Conservation (phyloP, 2,329 filamentous ascomycete species). For the Lasiodiplodia gonubiensis region DNA sequence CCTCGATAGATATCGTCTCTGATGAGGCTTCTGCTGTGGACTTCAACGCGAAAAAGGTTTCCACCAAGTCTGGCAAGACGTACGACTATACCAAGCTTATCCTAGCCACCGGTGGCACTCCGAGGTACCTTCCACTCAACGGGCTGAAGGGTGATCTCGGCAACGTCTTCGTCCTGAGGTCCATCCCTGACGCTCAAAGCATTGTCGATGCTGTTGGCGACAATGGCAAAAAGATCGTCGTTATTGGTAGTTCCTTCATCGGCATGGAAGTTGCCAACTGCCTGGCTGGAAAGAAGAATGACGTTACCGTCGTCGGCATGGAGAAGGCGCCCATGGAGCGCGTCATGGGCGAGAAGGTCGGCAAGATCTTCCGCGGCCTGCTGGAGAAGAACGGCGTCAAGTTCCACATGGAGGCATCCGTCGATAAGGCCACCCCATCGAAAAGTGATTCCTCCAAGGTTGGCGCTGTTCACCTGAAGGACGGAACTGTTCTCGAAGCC, state of each 20-base stretch:
- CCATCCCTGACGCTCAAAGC: slow-evolving; percentile 74
- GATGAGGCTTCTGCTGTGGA: slow-evolving; percentile 75
- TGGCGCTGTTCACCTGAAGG: slow-evolving; percentile 80
- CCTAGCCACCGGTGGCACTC: slow-evolving; percentile 83
- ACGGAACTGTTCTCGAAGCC: slow-evolving; percentile 81
- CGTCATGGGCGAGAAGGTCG: slow-evolving; percentile 82
- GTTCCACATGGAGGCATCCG: slow-evolving; percentile 80
- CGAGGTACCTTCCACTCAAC: slow-evolving; percentile 75
- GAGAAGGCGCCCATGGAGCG: slow-evolving; percentile 83
- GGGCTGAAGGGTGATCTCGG: slow-evolving; percentile 81
- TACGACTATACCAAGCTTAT: slow-evolving; percentile 85
- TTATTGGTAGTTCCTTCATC: slow-evolving; percentile 94
- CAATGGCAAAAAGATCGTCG: slow-evolving; percentile 87
- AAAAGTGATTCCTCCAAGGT: slow-evolving; percentile 71
- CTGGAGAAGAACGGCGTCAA: slow-evolving; percentile 88
- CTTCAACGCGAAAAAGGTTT: slow-evolving; percentile 73
- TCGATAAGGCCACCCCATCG: slow-evolving; percentile 82
- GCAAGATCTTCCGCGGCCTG: slow-evolving; percentile 76
- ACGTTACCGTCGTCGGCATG: slow-evolving; percentile 87
- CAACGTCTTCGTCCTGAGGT: slow-evolving; percentile 87
- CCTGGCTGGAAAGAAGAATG: slow-evolving; percentile 75
- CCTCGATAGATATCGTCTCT: slow-evolving; percentile 61
- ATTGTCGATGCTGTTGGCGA: slow-evolving; percentile 80
- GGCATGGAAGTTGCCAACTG: slow-evolving; percentile 95
- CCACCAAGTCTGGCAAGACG: slow-evolving; percentile 75